A percentile compares a stretch with the other conserved stretches of the same genome.
These are phyloP conservation scores for Eremomyces bilateralis DNA, from an alignment of 495 filamentous ascomycete species.

Conservation along the genomic window DNA sequence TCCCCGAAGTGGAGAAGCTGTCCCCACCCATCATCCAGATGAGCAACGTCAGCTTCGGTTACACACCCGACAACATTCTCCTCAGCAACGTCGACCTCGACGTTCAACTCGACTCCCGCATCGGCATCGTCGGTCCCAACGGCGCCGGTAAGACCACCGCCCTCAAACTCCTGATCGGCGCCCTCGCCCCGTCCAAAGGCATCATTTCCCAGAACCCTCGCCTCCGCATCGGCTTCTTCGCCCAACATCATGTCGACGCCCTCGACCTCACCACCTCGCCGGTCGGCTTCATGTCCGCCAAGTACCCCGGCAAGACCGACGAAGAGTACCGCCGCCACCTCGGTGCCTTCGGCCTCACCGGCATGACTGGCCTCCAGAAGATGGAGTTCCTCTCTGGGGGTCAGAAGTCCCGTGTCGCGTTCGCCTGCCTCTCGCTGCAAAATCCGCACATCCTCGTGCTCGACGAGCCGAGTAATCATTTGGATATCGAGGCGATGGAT, in stretches of 20 bases:
- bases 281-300: constrained; percentile 87
- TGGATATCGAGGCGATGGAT: constrained; percentile 99
- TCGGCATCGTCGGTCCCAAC: constrained; percentile 96
- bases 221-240: constrained; percentile 85
- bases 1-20: constrained; percentile 94
- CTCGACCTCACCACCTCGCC: constrained; percentile 73
- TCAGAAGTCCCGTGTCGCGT: constrained; percentile 95
- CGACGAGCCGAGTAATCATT: constrained; percentile 93
- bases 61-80: constrained; percentile 57
- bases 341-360: constrained; percentile 94
- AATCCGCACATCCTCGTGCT: constrained; percentile 96
- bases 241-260: constrained; percentile 96
- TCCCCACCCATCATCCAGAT: constrained; percentile 97
- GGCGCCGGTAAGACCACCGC: constrained; percentile 97
- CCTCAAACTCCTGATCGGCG: constrained; percentile 79
- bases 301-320: constrained; percentile 73
- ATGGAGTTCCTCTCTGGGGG: constrained; percentile 90
- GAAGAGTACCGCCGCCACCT: constrained; percentile 94
- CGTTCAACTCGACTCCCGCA: constrained; percentile 92
- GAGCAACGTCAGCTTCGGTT: constrained; percentile 79
- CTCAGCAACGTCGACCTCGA: constrained; percentile 78
- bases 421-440: constrained; percentile 74
- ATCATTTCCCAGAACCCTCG: constrained; percentile 72
- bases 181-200: constrained; percentile 54
- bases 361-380: constrained; percentile 88